Conservation (phyloP, 129 eudicot genomes). For the Heracleum sosnowskyi region DNA sequence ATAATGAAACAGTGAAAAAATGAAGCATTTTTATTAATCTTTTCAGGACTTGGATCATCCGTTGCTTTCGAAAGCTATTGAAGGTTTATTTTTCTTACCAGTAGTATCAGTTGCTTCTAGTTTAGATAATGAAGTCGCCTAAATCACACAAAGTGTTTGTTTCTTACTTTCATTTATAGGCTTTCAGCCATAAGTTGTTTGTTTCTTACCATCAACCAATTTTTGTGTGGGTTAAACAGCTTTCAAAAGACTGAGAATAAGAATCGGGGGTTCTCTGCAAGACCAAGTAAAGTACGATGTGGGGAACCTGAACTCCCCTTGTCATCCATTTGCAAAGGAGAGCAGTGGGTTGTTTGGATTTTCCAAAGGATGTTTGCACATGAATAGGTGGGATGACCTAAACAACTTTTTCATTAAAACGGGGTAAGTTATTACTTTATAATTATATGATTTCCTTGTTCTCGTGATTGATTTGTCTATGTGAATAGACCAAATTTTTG, state of each 20-base stretch:
- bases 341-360: conserved; percentile 76
- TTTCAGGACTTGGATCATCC: conserved; percentile 81
- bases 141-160: neutral
- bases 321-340: conserved; percentile 51
- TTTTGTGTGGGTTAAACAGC: conserved; percentile 38
- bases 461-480: neutral
- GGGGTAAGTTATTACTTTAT: conserved; percentile 37
- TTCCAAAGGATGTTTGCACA: conserved; percentile 70
- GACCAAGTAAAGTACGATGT: conserved; percentile 71
- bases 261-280: conserved; percentile 93
- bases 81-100: conserved; percentile 43
- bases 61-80: conserved; percentile 56
- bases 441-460: neutral
- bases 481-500: neutral
- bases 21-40: conserved; percentile 9
- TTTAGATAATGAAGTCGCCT: neutral
- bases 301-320: conserved; percentile 41
- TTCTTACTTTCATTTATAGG: conserved; percentile 11
- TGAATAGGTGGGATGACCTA: conserved; percentile 89
- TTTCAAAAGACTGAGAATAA: conserved; percentile 55
- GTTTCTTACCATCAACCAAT: neutral
- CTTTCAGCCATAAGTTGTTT: conserved; percentile 2
- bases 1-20: neutral
- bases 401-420: conserved; percentile 57
- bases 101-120: neutral